Percentiles rank a stretch among this genome's conserved stretches.
These are phyloP conservation scores for Tausonia pullulans DNA, from an alignment of 1,284 basidiomycete genomes.

Conservation along the genomic window DNA sequence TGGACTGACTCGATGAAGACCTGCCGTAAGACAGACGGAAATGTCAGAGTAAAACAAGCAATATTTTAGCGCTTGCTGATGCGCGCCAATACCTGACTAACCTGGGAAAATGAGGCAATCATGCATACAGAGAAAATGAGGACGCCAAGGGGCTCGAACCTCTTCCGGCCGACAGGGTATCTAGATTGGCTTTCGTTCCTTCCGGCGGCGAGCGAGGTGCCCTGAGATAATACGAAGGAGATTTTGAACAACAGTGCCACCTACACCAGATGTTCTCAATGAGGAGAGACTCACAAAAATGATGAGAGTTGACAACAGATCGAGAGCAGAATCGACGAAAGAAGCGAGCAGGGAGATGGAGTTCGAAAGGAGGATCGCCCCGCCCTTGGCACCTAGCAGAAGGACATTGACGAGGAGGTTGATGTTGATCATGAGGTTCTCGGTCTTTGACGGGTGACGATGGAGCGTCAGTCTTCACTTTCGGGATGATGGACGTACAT, in stretches of 20 bases:
- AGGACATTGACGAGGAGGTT: slow-evolving; percentile 39
- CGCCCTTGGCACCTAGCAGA: slow-evolving; percentile 40
- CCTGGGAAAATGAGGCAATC: slow-evolving; percentile 38
- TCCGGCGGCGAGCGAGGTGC: too few relatives aligned
- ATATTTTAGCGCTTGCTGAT: slow-evolving; percentile 21
- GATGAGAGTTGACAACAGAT: slow-evolving; percentile 42
- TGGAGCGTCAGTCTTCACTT: background rate
- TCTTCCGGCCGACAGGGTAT: slow-evolving; percentile 43
- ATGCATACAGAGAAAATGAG: slow-evolving; percentile 30
- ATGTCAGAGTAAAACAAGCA: background rate
- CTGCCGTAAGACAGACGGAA: slow-evolving; percentile 24
- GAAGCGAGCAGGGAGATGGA: slow-evolving; percentile 46
- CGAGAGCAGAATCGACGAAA: slow-evolving; percentile 41
- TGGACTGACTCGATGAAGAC: slow-evolving; percentile 40
- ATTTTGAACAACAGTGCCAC: too few relatives aligned
- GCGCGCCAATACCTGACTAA: background rate
- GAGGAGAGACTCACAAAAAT: slow-evolving; percentile 22
- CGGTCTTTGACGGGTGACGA: background rate
- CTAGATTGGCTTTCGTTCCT: background rate
- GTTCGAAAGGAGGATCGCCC: slow-evolving; percentile 42
- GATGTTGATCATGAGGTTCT: slow-evolving; percentile 20
- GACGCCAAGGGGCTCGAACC: slow-evolving; percentile 40
- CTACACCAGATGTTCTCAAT: too few relatives aligned
- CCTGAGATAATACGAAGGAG: too few relatives aligned
- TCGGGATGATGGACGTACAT: background rate